Evolutionary conservation across 345 rosid species (phyloP), one percentile per base, ranked within the genome.

Genomic region (Hibiscus syriacus): DNA sequence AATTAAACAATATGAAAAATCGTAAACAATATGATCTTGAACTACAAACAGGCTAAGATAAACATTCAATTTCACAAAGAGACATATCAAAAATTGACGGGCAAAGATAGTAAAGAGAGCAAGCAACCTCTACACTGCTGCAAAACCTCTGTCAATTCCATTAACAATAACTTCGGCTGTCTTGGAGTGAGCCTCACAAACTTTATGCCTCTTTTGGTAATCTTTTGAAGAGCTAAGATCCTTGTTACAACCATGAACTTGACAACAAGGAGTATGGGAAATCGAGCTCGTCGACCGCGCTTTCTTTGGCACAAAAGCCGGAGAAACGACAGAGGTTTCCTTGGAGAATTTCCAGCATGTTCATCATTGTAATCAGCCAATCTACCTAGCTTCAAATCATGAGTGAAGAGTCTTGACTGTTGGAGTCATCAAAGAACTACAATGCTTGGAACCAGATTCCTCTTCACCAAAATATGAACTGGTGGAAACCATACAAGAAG

Each of bases 121-220:
- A 63, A 30, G 70, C 17, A 66, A 92, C 96, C 96, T 89, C 98
- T 92, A 65, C 98, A 92, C 74, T 92, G 98, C 67, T 92, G 72
- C 98, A 92, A 70, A 92, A 89, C 73, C 98, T 87, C 79, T 89
- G 88, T 86, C 89, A 52, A 77, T 50, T 20, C 90, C 92, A 59
- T 77, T 76, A 66, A 92, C 96, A 87, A n/a, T 72, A 10, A 87
- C 98, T 57, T 71, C 74, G 0, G 94, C 74, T 17, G 89, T 74
- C 80, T 92, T 92, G 2, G 96, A 81, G 78, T 92, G 98, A 70
- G 61, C 72, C 64, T 87, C 94, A 46, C 98, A 90, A 45, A 92
- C 96, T 80, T 82, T 89, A 65, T 90, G 95, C 80, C 88, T 79
- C 83, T 79, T 85, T 76, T 92, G 84, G 76, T 92, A 92, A 68